Evolutionary conservation across 1,139 yeast species (phyloP), one percentile per base, ranked within the genome.

Genomic region (Saccharomycopsis hybrid): DNA sequence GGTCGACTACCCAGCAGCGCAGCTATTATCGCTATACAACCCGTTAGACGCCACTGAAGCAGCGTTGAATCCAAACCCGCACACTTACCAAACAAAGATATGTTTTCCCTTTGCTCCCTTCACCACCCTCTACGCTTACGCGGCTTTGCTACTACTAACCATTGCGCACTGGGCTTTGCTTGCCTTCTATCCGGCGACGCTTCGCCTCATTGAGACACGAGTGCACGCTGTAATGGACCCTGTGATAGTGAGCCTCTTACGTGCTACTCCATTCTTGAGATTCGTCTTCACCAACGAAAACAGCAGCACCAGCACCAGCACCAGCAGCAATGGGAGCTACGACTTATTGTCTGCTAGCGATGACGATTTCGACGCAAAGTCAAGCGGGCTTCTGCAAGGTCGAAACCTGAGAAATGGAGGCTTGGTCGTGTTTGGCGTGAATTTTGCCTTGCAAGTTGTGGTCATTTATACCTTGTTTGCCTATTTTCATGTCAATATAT

Each of bases 1-100:
- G 0, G 81, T 92, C 39, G 67, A 72, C 30, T 72, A 72, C 51
- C 98, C 98, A 0, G 97, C 96, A 0, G 76, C 89, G 46, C 97
- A 92, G 61, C 65, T 92, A 37, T 66, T 92, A 11, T 82, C 96
- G 0, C 69, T 92, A 44, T 68, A 77, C 63, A 80, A 82, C 55
- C 55, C 55, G 5, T 60, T 61, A 28, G 57, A 58, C 11, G 49
- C 56, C 13, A 30, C 4, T 8, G 47, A 47, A 7, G 25, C 9
- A 8, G 28, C n/a, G 9, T 11, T 25, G n/a, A 25, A 2, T 35
- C 5, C n/a, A 4, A 8, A 43, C 29, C 9, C n/a, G 27, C 29
- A 40, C 8, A 41, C 51, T 25, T 45, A 41, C 28, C 54, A 48
- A 41, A 47, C 55, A 8, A 25, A 46, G 7, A 44, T 50, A 7